Conservation (phyloP, 768 basidiomycete species). For the Trametes cingulata region DNA sequence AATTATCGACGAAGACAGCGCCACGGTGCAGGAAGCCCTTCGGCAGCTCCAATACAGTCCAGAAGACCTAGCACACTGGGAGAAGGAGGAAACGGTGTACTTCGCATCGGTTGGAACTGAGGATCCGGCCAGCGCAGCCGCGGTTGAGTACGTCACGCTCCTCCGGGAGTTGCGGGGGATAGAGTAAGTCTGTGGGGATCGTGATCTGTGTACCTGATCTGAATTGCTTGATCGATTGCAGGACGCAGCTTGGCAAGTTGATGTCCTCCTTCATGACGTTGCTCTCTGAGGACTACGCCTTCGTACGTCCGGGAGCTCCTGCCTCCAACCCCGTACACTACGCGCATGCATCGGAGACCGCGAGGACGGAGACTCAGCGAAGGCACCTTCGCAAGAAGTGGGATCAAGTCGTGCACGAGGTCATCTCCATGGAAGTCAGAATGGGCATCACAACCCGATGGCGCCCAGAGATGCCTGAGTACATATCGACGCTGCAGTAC, state of each 20-base stretch:
- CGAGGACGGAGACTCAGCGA: slow-evolving; percentile 27
- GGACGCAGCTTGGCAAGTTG: background rate
- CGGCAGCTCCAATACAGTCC: slow-evolving; percentile 11
- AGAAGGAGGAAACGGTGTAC: slow-evolving; percentile 30
- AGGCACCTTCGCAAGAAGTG: slow-evolving; percentile 19
- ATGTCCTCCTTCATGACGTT: background rate
- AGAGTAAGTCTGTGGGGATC: slow-evolving; percentile 1
- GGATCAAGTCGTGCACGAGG: slow-evolving; percentile 20
- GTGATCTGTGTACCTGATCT: background rate
- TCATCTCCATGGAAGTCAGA: slow-evolving; percentile 24
- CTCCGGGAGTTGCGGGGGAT: slow-evolving; percentile 23
- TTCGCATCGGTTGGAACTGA: slow-evolving; percentile 31
- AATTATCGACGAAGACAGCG: slow-evolving; percentile 23
- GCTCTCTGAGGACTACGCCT: background rate
- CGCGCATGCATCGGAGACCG: slow-evolving; percentile 4
- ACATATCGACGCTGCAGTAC: slow-evolving; percentile 21
- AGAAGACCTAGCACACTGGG: slow-evolving; percentile 26
- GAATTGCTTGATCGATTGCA: background rate
- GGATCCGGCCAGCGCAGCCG: slow-evolving; percentile 27
- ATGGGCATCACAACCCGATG: slow-evolving; percentile 33
- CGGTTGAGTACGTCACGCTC: slow-evolving; percentile 35
- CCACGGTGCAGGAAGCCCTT: slow-evolving; percentile 17
- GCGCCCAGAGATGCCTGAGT: slow-evolving; percentile 29
- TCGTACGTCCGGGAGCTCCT: background rate
- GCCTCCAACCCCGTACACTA: background rate